Evolutionary conservation across 306 rosid genomes (phyloP).

Genomic region (Cucurbita pepo): DNA sequence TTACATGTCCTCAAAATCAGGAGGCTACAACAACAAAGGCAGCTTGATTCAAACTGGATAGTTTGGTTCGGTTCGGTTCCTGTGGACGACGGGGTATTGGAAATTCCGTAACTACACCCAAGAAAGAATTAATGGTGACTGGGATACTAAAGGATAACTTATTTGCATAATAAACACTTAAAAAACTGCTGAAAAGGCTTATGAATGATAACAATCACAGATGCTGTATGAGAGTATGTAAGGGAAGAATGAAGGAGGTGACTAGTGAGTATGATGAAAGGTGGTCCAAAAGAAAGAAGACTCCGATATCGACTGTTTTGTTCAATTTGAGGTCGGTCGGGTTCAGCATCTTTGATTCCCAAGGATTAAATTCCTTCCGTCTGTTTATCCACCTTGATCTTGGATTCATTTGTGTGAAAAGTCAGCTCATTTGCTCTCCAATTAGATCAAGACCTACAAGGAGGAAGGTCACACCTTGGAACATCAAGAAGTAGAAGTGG

Average conservation of each 20-base stretch:
- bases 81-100: background rate
- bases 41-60: background rate
- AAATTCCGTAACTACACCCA: constrained; percentile 16
- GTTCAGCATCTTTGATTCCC: constrained; percentile 3
- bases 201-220: constrained; percentile 30
- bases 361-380: background rate
- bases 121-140: constrained; percentile 19
- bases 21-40: background rate
- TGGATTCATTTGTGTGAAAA: background rate
- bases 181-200: constrained; percentile 18
- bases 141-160: constrained; percentile 11
- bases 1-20: background rate
- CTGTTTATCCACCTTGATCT: background rate
- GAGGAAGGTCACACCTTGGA: constrained; percentile 90
- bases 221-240: constrained; percentile 14
- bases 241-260: constrained; percentile 9
- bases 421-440: constrained; percentile 79
- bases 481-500: constrained; percentile 86
- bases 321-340: constrained; percentile 10
- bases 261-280: constrained; percentile 17
- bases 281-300: constrained; percentile 7
- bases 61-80: background rate
- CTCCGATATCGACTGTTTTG: constrained; percentile 9
- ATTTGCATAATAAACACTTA: constrained; percentile 12
- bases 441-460: constrained; percentile 94